Evolutionary conservation across 805 yeast genomes (phyloP).

Genomic region (Saccharomycopsis lassenensis): DNA sequence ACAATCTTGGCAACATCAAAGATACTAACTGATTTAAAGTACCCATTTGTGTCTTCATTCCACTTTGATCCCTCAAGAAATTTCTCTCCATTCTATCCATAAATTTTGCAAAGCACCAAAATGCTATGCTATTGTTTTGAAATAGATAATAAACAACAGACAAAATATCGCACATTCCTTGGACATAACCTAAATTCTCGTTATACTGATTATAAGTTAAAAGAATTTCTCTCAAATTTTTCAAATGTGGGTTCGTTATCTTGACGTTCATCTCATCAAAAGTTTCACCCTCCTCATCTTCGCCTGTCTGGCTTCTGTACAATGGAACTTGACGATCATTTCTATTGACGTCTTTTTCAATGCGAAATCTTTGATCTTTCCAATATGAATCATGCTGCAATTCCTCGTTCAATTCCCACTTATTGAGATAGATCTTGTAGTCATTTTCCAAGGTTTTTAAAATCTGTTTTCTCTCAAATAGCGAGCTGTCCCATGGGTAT

Average conservation of each 20-base stretch:
- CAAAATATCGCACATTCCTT: slow-evolving; percentile 92
- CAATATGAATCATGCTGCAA: slow-evolving; percentile 55
- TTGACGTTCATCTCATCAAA: slow-evolving; percentile 37
- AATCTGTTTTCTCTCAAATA: slow-evolving; percentile 53
- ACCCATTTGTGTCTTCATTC: slow-evolving; percentile 82
- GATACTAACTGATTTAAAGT: slow-evolving; percentile 79
- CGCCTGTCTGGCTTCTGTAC: slow-evolving; percentile 38
- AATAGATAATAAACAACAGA: slow-evolving; percentile 66
- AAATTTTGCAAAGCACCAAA: slow-evolving; percentile 79
- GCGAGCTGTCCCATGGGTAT: slow-evolving; percentile 80
- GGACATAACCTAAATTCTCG: slow-evolving; percentile 82
- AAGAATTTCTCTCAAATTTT: slow-evolving; percentile 62
- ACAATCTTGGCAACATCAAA: slow-evolving; percentile 78
- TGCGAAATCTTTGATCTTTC: slow-evolving; percentile 81
- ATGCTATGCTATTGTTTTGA: slow-evolving; percentile 67
- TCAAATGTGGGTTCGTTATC: slow-evolving; percentile 67
- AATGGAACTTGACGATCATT: slow-evolving; percentile 74
- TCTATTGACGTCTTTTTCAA: slow-evolving; percentile 87
- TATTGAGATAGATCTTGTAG: slow-evolving; percentile 50
- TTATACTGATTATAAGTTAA: slow-evolving; percentile 82
- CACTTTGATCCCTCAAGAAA: slow-evolving; percentile 82
- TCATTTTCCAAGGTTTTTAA: slow-evolving; percentile 43
- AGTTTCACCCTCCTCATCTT: slow-evolving; percentile 29
- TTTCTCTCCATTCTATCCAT: slow-evolving; percentile 96
- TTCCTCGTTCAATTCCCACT: slow-evolving; percentile 55